These are phyloP conservation scores for Cryoendolithus antarcticus DNA, from an alignment of 2,329 filamentous ascomycete species.

Conservation along the genomic window DNA sequence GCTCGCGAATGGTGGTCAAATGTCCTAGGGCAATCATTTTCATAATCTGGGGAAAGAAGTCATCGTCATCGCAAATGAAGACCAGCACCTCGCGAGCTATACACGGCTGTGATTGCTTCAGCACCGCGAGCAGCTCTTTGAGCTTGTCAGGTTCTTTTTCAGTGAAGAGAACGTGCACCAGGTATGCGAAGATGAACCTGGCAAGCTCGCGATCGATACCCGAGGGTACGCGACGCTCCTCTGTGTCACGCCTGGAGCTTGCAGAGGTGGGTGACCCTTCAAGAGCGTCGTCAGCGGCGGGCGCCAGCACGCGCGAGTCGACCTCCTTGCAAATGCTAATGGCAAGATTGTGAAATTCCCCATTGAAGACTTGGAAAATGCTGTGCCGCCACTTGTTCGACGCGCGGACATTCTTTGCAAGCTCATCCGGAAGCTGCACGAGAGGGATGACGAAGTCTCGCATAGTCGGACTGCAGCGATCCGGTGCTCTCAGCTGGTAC, in stretches of 20 bases:
- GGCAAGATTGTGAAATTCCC: conserved; percentile 7
- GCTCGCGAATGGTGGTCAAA: background rate
- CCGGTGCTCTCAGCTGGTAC: conserved; percentile 4
- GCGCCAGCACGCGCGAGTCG: background rate
- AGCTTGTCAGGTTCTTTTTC: conserved; percentile 1
- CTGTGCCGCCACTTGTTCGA: conserved; percentile 9
- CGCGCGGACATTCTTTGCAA: conserved; percentile 6
- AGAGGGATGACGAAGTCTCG: conserved; percentile 1
- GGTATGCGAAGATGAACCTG: conserved; percentile 1
- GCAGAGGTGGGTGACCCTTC: background rate
- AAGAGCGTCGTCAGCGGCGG: background rate
- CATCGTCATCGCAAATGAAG: background rate
- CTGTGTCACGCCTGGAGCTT: background rate
- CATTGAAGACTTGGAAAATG: conserved; percentile 14
- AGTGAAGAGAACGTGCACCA: conserved; percentile 2
- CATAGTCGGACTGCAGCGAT: background rate
- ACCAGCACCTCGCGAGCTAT: conserved; percentile 1
- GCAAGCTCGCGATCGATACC: background rate
- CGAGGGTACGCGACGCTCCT: background rate
- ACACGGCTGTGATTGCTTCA: background rate
- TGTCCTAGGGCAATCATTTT: background rate
- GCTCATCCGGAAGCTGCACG: conserved; percentile 1
- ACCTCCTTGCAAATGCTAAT: background rate
- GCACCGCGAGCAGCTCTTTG: background rate
- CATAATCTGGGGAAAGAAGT: conserved; percentile 1